Conservation (phyloP, 1,284 basidiomycete genomes). For the Coniophora puteana region DNA sequence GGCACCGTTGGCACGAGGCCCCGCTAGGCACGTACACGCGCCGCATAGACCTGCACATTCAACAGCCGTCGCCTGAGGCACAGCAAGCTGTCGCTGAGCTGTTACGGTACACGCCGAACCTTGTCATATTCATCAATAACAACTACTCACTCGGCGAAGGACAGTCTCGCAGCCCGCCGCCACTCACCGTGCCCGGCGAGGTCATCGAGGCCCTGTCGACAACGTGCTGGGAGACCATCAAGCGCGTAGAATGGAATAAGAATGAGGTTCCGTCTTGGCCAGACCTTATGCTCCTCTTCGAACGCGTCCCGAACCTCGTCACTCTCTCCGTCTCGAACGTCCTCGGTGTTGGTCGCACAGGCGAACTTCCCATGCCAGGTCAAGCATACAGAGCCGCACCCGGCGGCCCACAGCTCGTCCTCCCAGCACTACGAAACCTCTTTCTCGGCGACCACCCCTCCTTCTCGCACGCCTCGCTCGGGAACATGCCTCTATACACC, state of each 20-base stretch:
- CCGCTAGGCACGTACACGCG: constrained; percentile 33
- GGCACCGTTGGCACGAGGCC: constrained; percentile 14
- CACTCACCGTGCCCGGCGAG: constrained; percentile 15
- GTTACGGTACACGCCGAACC: constrained; percentile 31
- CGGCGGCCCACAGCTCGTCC: constrained; percentile 22
- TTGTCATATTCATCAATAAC: constrained; percentile 33
- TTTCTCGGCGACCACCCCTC: constrained; percentile 36
- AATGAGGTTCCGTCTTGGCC: constrained; percentile 26
- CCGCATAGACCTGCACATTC: constrained; percentile 35
- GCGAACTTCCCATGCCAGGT: constrained; percentile 11
- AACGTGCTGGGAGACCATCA: constrained; percentile 20
- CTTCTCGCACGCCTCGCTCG: constrained; percentile 32
- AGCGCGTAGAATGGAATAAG: constrained; percentile 27
- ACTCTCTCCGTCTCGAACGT: constrained; percentile 34
- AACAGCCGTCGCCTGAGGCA: constrained; percentile 22
- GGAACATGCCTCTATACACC: constrained; percentile 34
- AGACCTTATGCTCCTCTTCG: constrained; percentile 24
- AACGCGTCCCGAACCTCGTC: constrained; percentile 14
- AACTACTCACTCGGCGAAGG: constrained; percentile 25
- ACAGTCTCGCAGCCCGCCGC: constrained; percentile 18
- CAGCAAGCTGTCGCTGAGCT: constrained; percentile 29
- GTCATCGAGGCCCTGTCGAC: constrained; percentile 21
- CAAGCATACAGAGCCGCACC: constrained; percentile 13
- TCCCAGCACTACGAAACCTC: constrained; percentile 35
- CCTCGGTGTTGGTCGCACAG: too few relatives aligned